Base-by-base conservation (phyloP, 306 rosid genomes). In the Glycine tomentella region DNA sequence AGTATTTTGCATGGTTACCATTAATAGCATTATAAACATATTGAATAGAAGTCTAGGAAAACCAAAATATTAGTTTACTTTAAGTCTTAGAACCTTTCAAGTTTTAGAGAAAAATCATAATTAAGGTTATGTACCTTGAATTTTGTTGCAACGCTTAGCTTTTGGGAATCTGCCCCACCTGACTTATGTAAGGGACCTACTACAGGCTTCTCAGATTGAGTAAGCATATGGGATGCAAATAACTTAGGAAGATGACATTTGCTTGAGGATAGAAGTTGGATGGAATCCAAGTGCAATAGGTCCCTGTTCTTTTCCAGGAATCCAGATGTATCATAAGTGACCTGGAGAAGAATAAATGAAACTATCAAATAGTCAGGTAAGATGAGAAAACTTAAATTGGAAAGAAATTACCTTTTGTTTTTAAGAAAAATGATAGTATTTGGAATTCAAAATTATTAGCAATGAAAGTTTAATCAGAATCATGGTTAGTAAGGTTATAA, bases 231-330 rank as follows among this genome's bases (percentile, higher is more conserved):
- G 72, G 97, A 89, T 70, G 97, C 99, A 92, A 96, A 96, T 73
- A 83, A 81, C 86, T 80, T 93, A 87, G 98, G 97, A 88, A 96
- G 97, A 74, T 88, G 93, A 84, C 92, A 92, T 42, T 92, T 89
- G 89, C 99, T 89, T 61, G 99, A 93, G 63, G 98, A 96, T 76
- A 96, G 85, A 78, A 96, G 99, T 81, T 92, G 90, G 87, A 96
- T 96, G 78, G 98, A 90, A 86, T 96, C 97, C 86, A 93, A 84
- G 82, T 96, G 97, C 81, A 96, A 81, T 46, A 93, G 91, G 86
- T 96, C 99, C 84, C 99, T 90, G 83, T 96, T 96, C 91, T 96
- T 96, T 79, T 96, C 99, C 88, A 96, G 85, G 91, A 96, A 96
- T 76, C 97, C 96, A 81, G 92, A 87, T 74, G 98, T 96, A 87